Base-by-base conservation (phyloP, 2,329 filamentous ascomycete genomes). In the Diaporthe amygdali region DNA sequence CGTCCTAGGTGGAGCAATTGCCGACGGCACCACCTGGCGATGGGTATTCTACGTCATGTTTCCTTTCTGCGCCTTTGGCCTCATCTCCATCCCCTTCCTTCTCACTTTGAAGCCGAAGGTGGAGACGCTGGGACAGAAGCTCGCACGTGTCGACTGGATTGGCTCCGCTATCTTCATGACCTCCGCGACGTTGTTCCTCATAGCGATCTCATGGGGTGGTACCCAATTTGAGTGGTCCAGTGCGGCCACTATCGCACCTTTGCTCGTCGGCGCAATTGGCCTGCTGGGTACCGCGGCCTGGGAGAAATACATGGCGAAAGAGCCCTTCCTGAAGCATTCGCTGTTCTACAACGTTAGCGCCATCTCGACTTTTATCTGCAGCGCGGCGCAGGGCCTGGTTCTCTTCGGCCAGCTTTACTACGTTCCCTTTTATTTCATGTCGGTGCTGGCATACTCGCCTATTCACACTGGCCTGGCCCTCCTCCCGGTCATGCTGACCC, bases 41-140 rank as follows among this genome's bases (percentile, higher is more conserved):
- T 87, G 83, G 83, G 80, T 82, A 30, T 88, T 89, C 73, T 86
- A 85, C 71, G 73, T 85, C 56, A 85, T 84, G 78, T 80, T 86
- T 44, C 84, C 84, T 17, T 81, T 85, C 72, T 81, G 83, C 71
- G 82, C 76, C 55, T 74, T 83, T 32, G 79, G 83, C 2, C 76
- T 86, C 5, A 68, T 84, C 32, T 73, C 82, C 22, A 75, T 84
- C 17, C 78, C 84, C 14, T 78, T 82, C 55, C 79, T 88, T 4
- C 79, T 84, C 49, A 84, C 85, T 17, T 75, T 84, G 46, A 79
- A 79, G 41, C 79, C 81, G 0, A 75, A 74, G 51, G 72, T 75
- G 34, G 77, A 79, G 2, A 81, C 80, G 0, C 71, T 82, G 12
- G 56, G 39, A 27, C 73, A 80, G 63, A 82, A 83, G 68, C 75